Evolutionary conservation across 106 monocot genomes (phyloP), one percentile per base, ranked within the genome.

Genomic region (Allium fistulosum): DNA sequence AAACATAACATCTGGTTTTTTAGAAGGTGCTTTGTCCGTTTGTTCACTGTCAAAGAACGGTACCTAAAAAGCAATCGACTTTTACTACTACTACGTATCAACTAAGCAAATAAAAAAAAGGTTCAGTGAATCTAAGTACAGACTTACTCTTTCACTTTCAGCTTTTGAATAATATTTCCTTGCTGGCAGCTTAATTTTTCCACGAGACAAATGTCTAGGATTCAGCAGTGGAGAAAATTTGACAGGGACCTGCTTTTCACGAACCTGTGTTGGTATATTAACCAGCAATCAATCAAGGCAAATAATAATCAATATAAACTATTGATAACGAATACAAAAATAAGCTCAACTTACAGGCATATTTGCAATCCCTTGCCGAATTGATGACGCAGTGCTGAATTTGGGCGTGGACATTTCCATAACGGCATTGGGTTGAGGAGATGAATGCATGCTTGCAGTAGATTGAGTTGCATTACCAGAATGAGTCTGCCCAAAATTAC

Each of bases 21-120:
- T 82, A 58, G 75, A 76, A 28, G 28, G 28, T 62, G 80, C 75
- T 15, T 81, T 66, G 11, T 65, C 53, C 71, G 78, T 87, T 67
- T 93, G 88, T 12, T 88, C 92, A 74, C 79, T 80, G 53, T 67
- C 52, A 46, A 83, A 88, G 50, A 88, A 93, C 47, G 92, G 83
- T 45, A 85, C 88, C 92, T 92, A 28, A 28, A 28, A 2, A 28
- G 28, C 28, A 28, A 28, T 28, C 28, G 28, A 28, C 28, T 28
- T 28, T 28, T 28, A 28, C 28, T 28, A 3, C 28, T 28, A 28
- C 28, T 28, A 28, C 28, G 28, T 28, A 28, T 28, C 28, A 28
- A 3, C 28, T 28, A 28, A 28, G 28, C 28, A 28, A 28, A 3
- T 28, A 69, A 28, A 2, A 28, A 28, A 28, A 28, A 3, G 28